Evolutionary conservation across 768 basidiomycete genomes (phyloP).

Genomic region (Termitomyces sp.): DNA sequence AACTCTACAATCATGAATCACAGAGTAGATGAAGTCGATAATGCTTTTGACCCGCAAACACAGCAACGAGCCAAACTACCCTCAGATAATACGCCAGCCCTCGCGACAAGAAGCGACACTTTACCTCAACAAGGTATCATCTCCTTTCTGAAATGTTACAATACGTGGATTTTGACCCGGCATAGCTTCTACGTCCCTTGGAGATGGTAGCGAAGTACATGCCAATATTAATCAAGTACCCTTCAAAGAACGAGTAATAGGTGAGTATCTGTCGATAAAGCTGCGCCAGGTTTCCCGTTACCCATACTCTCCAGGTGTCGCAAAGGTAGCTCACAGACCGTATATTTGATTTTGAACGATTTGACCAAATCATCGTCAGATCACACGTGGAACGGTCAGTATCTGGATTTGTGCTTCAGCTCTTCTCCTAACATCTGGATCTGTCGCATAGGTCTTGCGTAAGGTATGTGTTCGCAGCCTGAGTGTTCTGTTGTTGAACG

Average conservation of each 20-base stretch:
- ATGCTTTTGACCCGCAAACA: slow-evolving; percentile 5
- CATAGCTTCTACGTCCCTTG: slow-evolving; percentile 32
- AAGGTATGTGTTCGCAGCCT: slow-evolving; percentile 20
- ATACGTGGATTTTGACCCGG: neutral
- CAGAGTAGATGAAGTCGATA: neutral
- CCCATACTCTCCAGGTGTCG: slow-evolving; percentile 22
- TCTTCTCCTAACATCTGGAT: neutral
- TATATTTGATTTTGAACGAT: neutral
- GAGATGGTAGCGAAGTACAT: slow-evolving; percentile 31
- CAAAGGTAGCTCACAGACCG: slow-evolving; percentile 23
- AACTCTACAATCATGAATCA: neutral
- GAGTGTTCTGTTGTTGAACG: neutral
- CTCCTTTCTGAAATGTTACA: neutral
- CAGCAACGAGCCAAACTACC: slow-evolving; percentile 18
- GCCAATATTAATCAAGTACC: slow-evolving; percentile 29
- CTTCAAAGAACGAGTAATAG: slow-evolving; percentile 60
- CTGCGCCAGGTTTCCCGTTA: neutral
- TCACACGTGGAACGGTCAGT: slow-evolving; percentile 42
- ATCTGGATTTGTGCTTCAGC: neutral
- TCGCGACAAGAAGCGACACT: slow-evolving; percentile 25
- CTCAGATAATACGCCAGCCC: slow-evolving; percentile 23
- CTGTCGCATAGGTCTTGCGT: slow-evolving; percentile 26
- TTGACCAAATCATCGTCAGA: slow-evolving; percentile 21
- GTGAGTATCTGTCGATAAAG: slow-evolving; percentile 26
- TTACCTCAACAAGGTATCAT: slow-evolving; percentile 36